Evolutionary conservation across 768 basidiomycete species (phyloP).

Genomic region (Mycena vitilis): DNA sequence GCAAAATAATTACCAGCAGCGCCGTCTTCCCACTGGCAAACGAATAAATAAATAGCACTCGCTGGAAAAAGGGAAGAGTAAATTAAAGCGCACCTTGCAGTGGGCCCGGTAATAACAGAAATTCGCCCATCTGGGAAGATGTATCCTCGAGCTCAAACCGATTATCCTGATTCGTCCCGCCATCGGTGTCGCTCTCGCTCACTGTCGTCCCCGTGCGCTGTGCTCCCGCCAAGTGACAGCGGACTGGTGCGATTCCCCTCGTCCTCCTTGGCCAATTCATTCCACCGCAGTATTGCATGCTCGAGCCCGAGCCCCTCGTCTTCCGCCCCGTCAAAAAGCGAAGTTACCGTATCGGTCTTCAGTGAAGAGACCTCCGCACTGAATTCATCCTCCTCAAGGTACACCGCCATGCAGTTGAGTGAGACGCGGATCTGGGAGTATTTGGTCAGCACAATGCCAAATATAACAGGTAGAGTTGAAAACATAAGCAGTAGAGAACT

Average conservation of each 20-base stretch:
- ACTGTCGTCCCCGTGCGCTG: conserved; percentile 13
- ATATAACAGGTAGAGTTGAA: too few species aligned
- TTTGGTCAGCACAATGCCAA: neutral
- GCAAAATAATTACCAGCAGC: conserved; percentile 58
- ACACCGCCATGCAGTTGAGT: conserved; percentile 74
- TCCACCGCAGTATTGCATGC: conserved; percentile 73
- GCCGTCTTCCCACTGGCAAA: conserved; percentile 79
- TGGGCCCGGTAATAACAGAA: conserved; percentile 81
- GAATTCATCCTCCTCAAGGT: conserved; percentile 79
- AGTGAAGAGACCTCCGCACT: conserved; percentile 72
- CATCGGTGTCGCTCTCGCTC: conserved; percentile 19
- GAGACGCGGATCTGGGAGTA: conserved; percentile 66
- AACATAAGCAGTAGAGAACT: neutral
- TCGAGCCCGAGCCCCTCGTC: conserved; percentile 65
- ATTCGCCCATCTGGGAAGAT: conserved; percentile 79
- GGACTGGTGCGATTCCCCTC: conserved; percentile 7
- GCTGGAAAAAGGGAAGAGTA: neutral
- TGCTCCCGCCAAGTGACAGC: conserved; percentile 10
- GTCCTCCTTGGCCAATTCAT: conserved; percentile 50
- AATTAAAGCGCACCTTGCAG: conserved; percentile 53
- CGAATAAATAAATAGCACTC: neutral
- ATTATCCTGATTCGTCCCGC: conserved; percentile 47
- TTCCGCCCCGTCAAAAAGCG: conserved; percentile 40
- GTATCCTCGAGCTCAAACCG: conserved; percentile 78
- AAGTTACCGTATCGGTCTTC: conserved; percentile 52